phyloP scores from a whole-genome alignment of 148 eudicot genomes.

The Heliamphora exappendiculata region DNA sequence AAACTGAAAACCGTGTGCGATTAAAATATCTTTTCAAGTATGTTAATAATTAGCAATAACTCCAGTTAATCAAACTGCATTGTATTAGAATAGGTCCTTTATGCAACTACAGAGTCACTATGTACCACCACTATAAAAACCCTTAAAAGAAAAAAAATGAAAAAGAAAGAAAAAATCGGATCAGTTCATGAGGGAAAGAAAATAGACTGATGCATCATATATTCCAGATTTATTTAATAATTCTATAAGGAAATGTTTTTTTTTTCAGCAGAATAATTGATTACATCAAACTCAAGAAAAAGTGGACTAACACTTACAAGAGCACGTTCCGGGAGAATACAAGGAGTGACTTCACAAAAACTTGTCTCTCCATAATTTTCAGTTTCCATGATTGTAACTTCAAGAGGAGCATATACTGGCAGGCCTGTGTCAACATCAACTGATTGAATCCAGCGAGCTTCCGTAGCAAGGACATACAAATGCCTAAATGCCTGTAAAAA shows the following conservation, averaged over 20 bases:
- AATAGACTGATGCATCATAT: background rate
- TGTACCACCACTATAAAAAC: background rate
- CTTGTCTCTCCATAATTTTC: constrained; percentile 85
- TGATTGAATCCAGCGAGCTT: constrained; percentile 92
- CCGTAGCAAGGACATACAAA: constrained; percentile 96
- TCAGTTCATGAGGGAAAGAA: background rate
- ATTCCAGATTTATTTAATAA: background rate
- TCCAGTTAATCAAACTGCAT: background rate
- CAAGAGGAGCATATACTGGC: constrained; percentile 94
- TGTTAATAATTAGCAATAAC: background rate
- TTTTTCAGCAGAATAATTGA: background rate
- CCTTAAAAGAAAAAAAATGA: background rate
- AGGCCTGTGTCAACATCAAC: constrained; percentile 94
- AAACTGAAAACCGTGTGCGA: background rate
- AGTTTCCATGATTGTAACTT: constrained; percentile 77
- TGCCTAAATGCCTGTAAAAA: constrained; percentile 79
- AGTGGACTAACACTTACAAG: constrained; percentile 48
- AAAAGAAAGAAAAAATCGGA: too few relatives aligned
- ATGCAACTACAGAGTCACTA: background rate
- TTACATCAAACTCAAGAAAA: background rate
- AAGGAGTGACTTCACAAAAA: constrained; percentile 87
- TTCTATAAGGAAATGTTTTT: background rate
- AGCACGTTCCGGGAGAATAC: constrained; percentile 92
- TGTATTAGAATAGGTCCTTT: background rate
- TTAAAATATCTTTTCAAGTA: background rate